A percentile compares a stretch with the other conserved stretches of the same genome.
Conservation (phyloP, 768 basidiomycete species). For the Trametes cubensis region DNA sequence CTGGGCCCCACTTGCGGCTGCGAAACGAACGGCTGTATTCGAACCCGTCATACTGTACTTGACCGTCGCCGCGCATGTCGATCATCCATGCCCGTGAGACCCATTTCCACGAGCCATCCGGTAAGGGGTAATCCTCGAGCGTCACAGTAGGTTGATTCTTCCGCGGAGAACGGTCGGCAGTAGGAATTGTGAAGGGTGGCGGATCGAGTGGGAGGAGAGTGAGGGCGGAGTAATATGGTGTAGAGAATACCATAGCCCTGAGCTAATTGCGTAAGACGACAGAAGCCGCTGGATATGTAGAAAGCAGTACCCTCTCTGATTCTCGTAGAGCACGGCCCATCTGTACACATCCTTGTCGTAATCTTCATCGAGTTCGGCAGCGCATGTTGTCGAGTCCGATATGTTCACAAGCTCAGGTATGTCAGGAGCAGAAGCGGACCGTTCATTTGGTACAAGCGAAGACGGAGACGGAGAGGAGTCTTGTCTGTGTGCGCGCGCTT, state of each 20-base stretch:
- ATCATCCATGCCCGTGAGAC: constrained; percentile 83
- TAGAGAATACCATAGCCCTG: constrained; percentile 70
- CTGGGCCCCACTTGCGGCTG: constrained; percentile 62
- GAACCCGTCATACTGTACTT: constrained; percentile 82
- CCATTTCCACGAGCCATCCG: constrained; percentile 83
- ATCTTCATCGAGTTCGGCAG: constrained; percentile 23
- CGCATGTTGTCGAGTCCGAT: not conserved
- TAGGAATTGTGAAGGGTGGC: constrained; percentile 68
- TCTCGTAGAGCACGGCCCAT: constrained; percentile 83
- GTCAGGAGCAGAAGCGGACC: not conserved
- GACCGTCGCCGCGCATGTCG: constrained; percentile 81
- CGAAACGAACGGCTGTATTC: constrained; percentile 86
- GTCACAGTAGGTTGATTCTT: constrained; percentile 57
- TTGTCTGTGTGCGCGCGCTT: not conserved
- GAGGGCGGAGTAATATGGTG: constrained; percentile 68
- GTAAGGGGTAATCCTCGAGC: constrained; percentile 67
- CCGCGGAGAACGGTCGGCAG: constrained; percentile 34
- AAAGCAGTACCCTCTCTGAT: constrained; percentile 71
- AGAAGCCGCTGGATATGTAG: not conserved
- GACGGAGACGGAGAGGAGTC: constrained; percentile 7
- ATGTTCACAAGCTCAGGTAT: constrained; percentile 12
- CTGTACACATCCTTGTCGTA: constrained; percentile 56
- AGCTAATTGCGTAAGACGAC: not conserved
- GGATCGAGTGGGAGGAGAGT: constrained; percentile 76
- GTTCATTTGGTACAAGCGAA: not conserved